These are phyloP conservation scores for Penicillium occitanis DNA, from an alignment of 2,329 filamentous ascomycete genomes.

Conservation along the genomic window DNA sequence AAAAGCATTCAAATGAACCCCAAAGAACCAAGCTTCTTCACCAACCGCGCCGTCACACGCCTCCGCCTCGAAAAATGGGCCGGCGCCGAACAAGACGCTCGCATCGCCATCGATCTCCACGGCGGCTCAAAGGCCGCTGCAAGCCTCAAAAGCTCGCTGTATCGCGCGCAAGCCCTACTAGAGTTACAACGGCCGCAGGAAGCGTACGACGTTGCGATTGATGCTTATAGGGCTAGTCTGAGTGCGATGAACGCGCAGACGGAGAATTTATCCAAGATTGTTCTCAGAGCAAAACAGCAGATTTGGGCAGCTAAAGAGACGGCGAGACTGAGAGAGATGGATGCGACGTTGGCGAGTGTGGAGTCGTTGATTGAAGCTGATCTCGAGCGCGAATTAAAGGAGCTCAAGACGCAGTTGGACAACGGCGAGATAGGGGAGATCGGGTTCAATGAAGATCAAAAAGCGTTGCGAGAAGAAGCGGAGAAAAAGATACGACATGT, in stretches of 20 bases:
- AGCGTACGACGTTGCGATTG: constrained; percentile 67
- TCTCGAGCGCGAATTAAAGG: constrained; percentile 37
- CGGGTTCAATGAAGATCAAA: constrained; percentile 67
- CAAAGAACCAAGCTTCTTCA: constrained; percentile 75
- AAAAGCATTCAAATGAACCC: constrained; percentile 73
- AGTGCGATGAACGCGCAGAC: constrained; percentile 65
- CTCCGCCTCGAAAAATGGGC: constrained; percentile 73
- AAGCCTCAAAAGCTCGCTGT: constrained; percentile 80
- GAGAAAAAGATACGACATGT: constrained; percentile 50
- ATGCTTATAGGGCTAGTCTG: constrained; percentile 71
- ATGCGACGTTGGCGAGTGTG: constrained; percentile 41
- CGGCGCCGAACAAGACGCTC: constrained; percentile 73
- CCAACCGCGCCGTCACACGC: constrained; percentile 82
- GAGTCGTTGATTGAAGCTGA: constrained; percentile 44
- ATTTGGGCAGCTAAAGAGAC: constrained; percentile 76
- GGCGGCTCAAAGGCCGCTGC: constrained; percentile 46
- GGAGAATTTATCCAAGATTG: constrained; percentile 67
- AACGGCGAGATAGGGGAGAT: constrained; percentile 54
- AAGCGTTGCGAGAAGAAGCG: constrained; percentile 54
- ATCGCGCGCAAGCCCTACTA: constrained; percentile 81
- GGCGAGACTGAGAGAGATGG: constrained; percentile 46
- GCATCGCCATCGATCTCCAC: constrained; percentile 68
- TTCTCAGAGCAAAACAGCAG: constrained; percentile 79
- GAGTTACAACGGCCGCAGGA: constrained; percentile 68
- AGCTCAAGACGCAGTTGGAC: constrained; percentile 37